A percentile compares a stretch with the other conserved stretches of the same genome.
Conservation (phyloP, 2,329 filamentous ascomycete species). For the Phoma sp. region DNA sequence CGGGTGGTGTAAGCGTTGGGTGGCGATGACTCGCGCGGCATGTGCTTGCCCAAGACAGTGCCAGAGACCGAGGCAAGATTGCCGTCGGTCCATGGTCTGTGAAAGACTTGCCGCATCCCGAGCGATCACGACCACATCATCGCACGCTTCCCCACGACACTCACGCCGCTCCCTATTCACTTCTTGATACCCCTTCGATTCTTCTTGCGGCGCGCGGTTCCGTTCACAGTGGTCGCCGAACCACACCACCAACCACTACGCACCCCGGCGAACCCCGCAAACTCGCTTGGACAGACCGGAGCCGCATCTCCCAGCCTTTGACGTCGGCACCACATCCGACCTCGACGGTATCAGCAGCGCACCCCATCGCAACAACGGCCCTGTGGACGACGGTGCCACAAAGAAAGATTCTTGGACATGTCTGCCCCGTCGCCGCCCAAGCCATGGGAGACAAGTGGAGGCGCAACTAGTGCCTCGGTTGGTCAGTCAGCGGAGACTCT, state of each 20-base stretch:
- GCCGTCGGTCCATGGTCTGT: constrained; percentile 26
- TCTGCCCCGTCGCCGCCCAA: constrained; percentile 84
- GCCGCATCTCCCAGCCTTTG: constrained; percentile 20
- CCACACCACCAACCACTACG: background rate
- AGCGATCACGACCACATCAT: constrained; percentile 14
- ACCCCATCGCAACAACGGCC: constrained; percentile 15
- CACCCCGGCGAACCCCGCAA: constrained; percentile 33
- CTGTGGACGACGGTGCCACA: constrained; percentile 32
- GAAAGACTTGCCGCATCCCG: constrained; percentile 29
- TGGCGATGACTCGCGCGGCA: constrained; percentile 27
- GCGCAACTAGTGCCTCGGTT: constrained; percentile 53
- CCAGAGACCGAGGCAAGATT: constrained; percentile 32
- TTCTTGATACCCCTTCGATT: constrained; percentile 8
- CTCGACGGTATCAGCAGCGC: constrained; percentile 22
- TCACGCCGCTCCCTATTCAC: background rate
- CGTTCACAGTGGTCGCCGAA: background rate
- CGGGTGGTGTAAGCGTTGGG: constrained; percentile 12
- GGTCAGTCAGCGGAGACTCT: constrained; percentile 35
- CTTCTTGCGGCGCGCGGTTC: background rate
- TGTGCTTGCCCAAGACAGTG: constrained; percentile 32
- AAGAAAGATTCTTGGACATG: constrained; percentile 51
- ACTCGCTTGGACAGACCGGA: constrained; percentile 24
- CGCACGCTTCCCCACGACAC: constrained; percentile 4
- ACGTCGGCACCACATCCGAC: constrained; percentile 8
- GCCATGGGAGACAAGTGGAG: constrained; percentile 88